phyloP scores from a whole-genome alignment of 495 filamentous ascomycete genomes.

The Parmelia sp. region DNA sequence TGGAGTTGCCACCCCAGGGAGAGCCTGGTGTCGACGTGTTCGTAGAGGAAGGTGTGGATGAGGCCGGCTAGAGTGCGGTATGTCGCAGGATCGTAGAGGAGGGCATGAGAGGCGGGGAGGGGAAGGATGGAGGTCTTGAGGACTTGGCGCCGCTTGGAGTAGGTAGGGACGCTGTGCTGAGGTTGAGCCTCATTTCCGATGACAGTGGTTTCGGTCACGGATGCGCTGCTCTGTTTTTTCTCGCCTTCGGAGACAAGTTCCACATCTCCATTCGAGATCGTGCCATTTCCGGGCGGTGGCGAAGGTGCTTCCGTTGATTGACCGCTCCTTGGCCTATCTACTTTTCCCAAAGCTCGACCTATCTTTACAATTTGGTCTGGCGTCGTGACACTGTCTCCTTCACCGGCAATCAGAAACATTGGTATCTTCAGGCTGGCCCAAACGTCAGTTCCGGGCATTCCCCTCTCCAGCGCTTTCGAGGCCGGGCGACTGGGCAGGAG shows the following conservation, averaged over 20 bases:
- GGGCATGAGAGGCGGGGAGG: conserved; percentile 70
- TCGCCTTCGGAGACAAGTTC: neutral
- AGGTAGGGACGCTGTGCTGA: neutral
- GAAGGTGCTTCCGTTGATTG: neutral
- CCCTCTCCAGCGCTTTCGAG: conserved; percentile 45
- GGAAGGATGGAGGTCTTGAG: conserved; percentile 70
- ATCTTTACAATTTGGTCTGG: conserved; percentile 67
- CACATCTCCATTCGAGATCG: neutral
- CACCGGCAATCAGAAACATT: conserved; percentile 71
- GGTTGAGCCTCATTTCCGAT: conserved; percentile 5
- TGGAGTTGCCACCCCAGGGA: conserved; percentile 85
- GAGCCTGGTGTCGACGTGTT: conserved; percentile 69
- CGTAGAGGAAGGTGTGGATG: conserved; percentile 71
- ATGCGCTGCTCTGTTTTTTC: conserved; percentile 13
- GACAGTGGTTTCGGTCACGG: conserved; percentile 15
- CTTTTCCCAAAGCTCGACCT: conserved; percentile 46
- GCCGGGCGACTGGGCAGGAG: conserved; percentile 49
- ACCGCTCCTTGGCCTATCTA: conserved; percentile 1
- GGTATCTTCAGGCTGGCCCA: conserved; percentile 72
- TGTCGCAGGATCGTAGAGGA: conserved; percentile 73
- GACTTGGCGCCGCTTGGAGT: conserved; percentile 36
- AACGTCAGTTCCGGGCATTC: conserved; percentile 59
- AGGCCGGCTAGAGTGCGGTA: conserved; percentile 72
- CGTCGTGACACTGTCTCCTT: conserved; percentile 67
- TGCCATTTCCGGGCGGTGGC: neutral